Conservation (phyloP, 2,329 filamentous ascomycete genomes). For the Aspergillus phoenicis region DNA sequence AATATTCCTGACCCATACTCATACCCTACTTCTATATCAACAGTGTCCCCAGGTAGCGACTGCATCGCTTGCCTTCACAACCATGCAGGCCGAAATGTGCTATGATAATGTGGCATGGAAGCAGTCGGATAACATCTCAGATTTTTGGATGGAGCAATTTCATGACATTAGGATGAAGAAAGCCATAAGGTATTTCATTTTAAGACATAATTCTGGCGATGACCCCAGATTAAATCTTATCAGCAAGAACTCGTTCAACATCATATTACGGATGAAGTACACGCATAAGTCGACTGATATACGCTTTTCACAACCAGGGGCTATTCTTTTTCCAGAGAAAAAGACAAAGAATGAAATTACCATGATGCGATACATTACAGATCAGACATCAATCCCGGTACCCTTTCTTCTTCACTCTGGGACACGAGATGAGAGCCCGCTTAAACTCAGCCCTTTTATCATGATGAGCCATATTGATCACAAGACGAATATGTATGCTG, state of each 20-base stretch:
- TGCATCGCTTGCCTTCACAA: not conserved
- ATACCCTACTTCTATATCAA: no score
- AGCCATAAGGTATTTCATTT: not conserved
- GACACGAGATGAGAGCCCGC: not conserved
- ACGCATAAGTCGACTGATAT: not conserved
- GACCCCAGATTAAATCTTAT: not conserved
- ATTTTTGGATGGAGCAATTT: not conserved
- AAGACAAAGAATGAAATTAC: not conserved
- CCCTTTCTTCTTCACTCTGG: not conserved
- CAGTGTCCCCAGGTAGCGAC: no score
- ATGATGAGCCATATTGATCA: conserved; percentile 29
- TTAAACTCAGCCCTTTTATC: not conserved
- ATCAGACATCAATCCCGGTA: not conserved
- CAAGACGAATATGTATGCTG: conserved; percentile 16
- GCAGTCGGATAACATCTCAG: not conserved
- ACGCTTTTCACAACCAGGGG: not conserved
- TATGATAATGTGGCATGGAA: not conserved
- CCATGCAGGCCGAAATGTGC: not conserved
- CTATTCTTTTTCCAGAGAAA: not conserved
- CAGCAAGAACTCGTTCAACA: not conserved
- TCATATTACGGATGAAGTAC: not conserved
- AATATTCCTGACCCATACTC: no score
- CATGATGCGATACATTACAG: not conserved
- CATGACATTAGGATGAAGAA: not conserved
- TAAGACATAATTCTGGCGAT: not conserved